Evolutionary conservation across 139 green algal species (phyloP).

Genomic region (Zygnema circumcarinatum): DNA sequence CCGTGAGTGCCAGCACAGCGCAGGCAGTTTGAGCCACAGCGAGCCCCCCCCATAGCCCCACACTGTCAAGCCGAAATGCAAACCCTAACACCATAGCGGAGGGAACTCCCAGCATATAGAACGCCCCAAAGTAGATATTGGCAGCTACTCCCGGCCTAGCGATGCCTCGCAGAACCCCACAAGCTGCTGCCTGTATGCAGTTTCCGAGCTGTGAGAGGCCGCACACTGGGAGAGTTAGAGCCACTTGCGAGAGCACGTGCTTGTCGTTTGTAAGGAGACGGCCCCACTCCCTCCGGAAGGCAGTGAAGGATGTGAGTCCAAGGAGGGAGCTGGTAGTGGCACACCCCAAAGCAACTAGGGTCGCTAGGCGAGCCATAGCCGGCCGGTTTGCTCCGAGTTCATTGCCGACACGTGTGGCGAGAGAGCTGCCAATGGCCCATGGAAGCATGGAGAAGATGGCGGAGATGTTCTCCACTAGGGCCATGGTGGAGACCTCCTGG

Average conservation of each 20-base stretch:
- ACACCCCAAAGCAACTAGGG: background rate
- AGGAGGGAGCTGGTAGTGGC: background rate
- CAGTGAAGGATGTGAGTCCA: slow-evolving; percentile 6
- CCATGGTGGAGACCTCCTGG: slow-evolving; percentile 33
- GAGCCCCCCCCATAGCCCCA: slow-evolving; percentile 1
- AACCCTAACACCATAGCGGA: background rate
- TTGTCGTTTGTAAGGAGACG: slow-evolving; percentile 18
- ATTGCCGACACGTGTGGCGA: slow-evolving; percentile 38
- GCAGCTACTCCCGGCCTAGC: background rate
- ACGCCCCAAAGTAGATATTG: slow-evolving; percentile 19
- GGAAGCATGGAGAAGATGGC: slow-evolving; percentile 38
- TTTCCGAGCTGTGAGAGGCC: slow-evolving; percentile 6
- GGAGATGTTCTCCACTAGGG: slow-evolving; percentile 33
- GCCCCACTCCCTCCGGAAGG: slow-evolving; percentile 24
- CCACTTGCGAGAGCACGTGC: slow-evolving; percentile 20
- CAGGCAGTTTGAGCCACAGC: background rate
- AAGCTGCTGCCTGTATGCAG: background rate
- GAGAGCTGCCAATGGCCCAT: slow-evolving; percentile 9
- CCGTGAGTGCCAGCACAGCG: background rate
- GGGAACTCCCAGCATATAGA: slow-evolving; percentile 19
- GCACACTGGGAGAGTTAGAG: slow-evolving; percentile 18
- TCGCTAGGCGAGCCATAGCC: slow-evolving; percentile 14
- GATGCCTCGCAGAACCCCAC: slow-evolving; percentile 23
- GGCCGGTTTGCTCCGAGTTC: slow-evolving; percentile 38
- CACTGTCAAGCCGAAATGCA: background rate